Evolutionary conservation across 306 rosid genomes (phyloP).

Genomic region (Myrica gale): DNA sequence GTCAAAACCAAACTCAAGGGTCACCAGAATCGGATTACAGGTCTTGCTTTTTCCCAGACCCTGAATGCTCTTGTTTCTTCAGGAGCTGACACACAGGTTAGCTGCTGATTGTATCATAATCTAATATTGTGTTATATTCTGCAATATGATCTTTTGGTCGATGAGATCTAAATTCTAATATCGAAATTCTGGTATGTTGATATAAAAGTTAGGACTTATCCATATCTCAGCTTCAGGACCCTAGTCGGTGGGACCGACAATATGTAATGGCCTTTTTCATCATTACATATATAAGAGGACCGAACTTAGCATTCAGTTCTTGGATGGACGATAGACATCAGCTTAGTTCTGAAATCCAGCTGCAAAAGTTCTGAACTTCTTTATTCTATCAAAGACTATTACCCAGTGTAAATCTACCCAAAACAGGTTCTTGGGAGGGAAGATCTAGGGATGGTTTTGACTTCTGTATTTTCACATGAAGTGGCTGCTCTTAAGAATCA

Average conservation of each 20-base stretch:
- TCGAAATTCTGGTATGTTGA: background rate
- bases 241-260: background rate
- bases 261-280: background rate
- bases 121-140: background rate
- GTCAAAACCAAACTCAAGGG: constrained; percentile 44
- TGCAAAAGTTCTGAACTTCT: background rate
- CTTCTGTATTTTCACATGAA: background rate
- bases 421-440: background rate
- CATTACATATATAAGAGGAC: background rate
- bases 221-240: background rate
- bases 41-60: constrained; percentile 44
- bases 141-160: background rate
- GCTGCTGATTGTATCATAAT: background rate
- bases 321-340: background rate
- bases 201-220: background rate
- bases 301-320: background rate
- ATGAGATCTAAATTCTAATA: background rate
- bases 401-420: background rate
- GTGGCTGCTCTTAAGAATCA: background rate
- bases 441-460: background rate
- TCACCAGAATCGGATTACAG: constrained; percentile 49
- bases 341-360: background rate
- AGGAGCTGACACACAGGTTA: constrained; percentile 48
- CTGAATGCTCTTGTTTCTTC: constrained; percentile 42
- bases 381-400: background rate